A percentile compares a stretch with the other conserved stretches of the same genome.
phyloP scores from a whole-genome alignment of 768 basidiomycete species.

The Termitomyces sp. region DNA sequence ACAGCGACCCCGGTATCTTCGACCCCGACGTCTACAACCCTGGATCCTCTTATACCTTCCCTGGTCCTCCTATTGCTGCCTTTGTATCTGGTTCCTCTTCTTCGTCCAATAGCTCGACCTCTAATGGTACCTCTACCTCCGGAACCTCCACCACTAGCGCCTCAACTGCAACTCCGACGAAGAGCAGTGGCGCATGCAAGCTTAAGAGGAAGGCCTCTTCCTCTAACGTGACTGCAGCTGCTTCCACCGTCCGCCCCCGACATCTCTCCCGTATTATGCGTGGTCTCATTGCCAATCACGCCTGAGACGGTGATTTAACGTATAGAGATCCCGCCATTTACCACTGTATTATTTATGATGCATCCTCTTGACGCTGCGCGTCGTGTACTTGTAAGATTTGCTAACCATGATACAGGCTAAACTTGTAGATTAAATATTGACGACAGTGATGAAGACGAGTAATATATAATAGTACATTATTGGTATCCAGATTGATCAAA shows the following conservation, averaged over 20 bases:
- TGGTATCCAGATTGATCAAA: background rate
- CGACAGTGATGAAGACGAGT: background rate
- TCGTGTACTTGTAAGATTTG: background rate
- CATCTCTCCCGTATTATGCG: conserved; percentile 27
- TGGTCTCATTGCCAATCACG: conserved; percentile 13
- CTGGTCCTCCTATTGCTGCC: conserved; percentile 45
- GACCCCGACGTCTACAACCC: conserved; percentile 40
- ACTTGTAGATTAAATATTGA: background rate
- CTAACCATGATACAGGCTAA: background rate
- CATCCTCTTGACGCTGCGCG: background rate
- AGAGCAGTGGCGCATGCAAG: conserved; percentile 13
- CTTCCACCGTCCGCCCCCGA: conserved; percentile 16
- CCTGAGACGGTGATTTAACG: background rate
- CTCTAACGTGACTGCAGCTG: background rate
- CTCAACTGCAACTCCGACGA: conserved; percentile 8
- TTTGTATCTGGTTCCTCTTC: conserved; percentile 23
- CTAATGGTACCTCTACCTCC: conserved; percentile 1
- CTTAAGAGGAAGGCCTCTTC: conserved; percentile 11
- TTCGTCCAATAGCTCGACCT: background rate
- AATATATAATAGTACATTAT: conserved; percentile 1
- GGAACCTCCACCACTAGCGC: conserved; percentile 2
- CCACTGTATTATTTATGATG: background rate
- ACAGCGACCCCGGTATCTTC: conserved; percentile 67
- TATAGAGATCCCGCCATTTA: background rate
- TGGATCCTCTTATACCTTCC: conserved; percentile 34